Evolutionary conservation across 345 rosid genomes (phyloP), one percentile per base, ranked within the genome.

Genomic region (Eucalyptus sp.): DNA sequence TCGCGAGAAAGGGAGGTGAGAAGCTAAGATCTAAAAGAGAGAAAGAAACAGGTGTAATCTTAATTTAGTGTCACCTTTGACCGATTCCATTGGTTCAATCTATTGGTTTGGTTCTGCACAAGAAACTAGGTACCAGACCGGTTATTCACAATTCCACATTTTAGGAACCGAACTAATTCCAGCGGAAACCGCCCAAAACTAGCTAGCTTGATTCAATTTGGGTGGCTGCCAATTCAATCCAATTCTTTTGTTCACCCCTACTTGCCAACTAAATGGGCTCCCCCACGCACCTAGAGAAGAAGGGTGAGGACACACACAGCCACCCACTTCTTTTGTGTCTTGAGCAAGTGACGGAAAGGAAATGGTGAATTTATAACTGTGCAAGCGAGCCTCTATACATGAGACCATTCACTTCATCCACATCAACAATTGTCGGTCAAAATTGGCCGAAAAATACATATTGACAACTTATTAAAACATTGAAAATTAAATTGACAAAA

Each of bases 171-270:
- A 5, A 56, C 1, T 20, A 54, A 7, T 20, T 54, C 7, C 0
- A 8, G 27, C 1, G 5, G 22, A 3, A 54, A 54, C 27, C 1
- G 5, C 5, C 0, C 11, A 54, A 20, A 54, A 22, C 0, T 54
- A 0, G 1, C 60, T 20, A 54, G 0, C 22, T 54, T 20, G 27
- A 3, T 54, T 54, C 0, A 54, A 20, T 54, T 54, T 22, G 5
- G 12, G 2, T 8, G 10, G 11, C 22, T 22, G 27, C 5, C 11
- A 56, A 24, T 56, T 56, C 60, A 56, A 56, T 56, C 27, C 5
- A 56, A 20, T 56, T 56, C 27, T 56, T 56, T 56, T 22, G 27
- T 56, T 56, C 27, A 56, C 62, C 29, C 29, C 6, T 20, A 22
- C 29, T 56, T 24, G 3, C 0, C 62, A 56, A 56, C 27, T 22